phyloP scores from a whole-genome alignment of 805 yeast species.

The Kuraishia floccosa region DNA sequence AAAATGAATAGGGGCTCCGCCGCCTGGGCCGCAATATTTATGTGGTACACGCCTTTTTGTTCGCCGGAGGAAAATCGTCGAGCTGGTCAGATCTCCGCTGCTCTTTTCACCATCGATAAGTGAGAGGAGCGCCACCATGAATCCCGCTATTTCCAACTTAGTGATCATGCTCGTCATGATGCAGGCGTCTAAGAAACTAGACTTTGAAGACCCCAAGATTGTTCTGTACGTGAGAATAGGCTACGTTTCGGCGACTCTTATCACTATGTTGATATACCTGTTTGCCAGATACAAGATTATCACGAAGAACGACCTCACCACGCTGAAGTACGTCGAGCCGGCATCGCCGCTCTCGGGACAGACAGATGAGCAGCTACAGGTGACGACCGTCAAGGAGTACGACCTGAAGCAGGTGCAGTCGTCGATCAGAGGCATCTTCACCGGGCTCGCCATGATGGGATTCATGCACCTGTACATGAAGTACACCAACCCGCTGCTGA shows the following conservation, averaged over 20 bases:
- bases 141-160: slow-evolving; percentile 80
- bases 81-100: too few species aligned
- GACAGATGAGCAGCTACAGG: slow-evolving; percentile 60
- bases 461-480: slow-evolving; percentile 97
- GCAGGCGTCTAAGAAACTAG: slow-evolving; percentile 85
- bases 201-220: slow-evolving; percentile 74
- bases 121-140: too few species aligned
- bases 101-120: too few species aligned
- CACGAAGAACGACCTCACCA: slow-evolving; percentile 80
- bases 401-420: slow-evolving; percentile 79
- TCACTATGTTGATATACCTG: slow-evolving; percentile 58
- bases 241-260: slow-evolving; percentile 54
- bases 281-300: slow-evolving; percentile 48
- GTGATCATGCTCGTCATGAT: slow-evolving; percentile 91
- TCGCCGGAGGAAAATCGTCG: too few species aligned
- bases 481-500: slow-evolving; percentile 91
- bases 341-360: slow-evolving; percentile 72
- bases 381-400: slow-evolving; percentile 91
- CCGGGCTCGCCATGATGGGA: slow-evolving; percentile 92
- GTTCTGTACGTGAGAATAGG: slow-evolving; percentile 66
- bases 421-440: slow-evolving; percentile 73
- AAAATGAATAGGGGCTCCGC: too few species aligned
- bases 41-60: too few species aligned
- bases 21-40: too few species aligned
- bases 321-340: slow-evolving; percentile 83